Evolutionary conservation across 192 early-diverging fungal genomes (phyloP).

Genomic region (Dissophora ornata): DNA sequence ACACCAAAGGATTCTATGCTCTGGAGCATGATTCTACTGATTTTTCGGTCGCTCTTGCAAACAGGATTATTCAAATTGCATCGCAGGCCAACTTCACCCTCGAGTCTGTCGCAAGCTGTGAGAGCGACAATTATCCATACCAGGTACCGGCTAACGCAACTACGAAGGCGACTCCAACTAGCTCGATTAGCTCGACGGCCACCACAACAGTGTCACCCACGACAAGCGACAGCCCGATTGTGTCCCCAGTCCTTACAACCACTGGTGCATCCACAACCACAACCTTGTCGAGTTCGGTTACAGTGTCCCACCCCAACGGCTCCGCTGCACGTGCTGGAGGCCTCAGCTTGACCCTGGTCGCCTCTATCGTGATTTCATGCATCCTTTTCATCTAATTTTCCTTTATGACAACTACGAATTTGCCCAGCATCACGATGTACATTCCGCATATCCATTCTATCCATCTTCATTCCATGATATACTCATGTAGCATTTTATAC

Average conservation of each 20-base stretch:
- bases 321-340: no score
- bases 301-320: neutral
- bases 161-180: neutral
- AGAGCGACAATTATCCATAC: conserved; percentile 14
- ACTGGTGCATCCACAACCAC: neutral
- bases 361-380: no score
- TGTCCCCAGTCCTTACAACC: neutral
- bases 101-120: conserved; percentile 6
- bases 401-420: no score
- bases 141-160: conserved; percentile 6
- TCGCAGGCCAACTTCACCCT: conserved; percentile 2
- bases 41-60: conserved; percentile 1
- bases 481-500: no score
- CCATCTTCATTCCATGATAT: no score
- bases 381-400: no score
- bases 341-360: no score
- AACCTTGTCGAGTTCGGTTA: no score
- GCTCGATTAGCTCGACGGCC: neutral
- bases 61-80: conserved; percentile 16
- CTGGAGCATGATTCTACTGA: conserved; percentile 16
- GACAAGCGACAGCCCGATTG: no score
- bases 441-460: no score
- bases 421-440: no score
- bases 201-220: neutral
- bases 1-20: conserved; percentile 14